A percentile compares a stretch with the other conserved stretches of the same genome.
Evolutionary conservation across 2,329 filamentous ascomycete genomes (phyloP).

Genomic region (Bipolaris oryzae): DNA sequence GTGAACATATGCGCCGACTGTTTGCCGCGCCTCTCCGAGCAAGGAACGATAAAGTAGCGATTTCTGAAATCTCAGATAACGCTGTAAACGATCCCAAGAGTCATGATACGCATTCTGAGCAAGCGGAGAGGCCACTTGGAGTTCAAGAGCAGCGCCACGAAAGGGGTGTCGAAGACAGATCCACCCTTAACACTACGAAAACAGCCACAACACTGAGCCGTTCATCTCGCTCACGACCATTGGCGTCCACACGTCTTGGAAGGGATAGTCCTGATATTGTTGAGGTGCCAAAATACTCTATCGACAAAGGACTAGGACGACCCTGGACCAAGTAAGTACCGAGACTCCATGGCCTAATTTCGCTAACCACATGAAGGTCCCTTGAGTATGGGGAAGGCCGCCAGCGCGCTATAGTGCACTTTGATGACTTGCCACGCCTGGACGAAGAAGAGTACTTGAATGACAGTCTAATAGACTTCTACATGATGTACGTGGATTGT

Average conservation of each 20-base stretch:
- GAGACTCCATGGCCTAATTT: neutral
- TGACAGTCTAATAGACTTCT: conserved; percentile 90
- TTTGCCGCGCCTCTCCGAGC: conserved; percentile 19
- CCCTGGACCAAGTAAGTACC: conserved; percentile 35
- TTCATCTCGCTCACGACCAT: conserved; percentile 17
- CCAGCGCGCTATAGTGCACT: conserved; percentile 69
- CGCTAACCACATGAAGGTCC: conserved; percentile 48
- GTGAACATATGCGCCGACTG: conserved; percentile 17
- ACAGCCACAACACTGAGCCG: conserved; percentile 4
- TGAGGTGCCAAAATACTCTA: conserved; percentile 27
- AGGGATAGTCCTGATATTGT: neutral
- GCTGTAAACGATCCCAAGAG: neutral
- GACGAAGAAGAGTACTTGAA: conserved; percentile 88
- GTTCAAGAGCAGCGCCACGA: neutral
- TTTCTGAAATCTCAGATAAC: conserved; percentile 6
- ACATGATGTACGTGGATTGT: conserved; percentile 61
- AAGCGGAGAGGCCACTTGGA: conserved; percentile 2
- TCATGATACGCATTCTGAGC: neutral
- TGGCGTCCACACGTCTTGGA: conserved; percentile 5
- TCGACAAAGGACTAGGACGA: conserved; percentile 32
- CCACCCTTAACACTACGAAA: neutral
- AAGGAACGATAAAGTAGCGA: conserved; percentile 20
- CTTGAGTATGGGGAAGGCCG: conserved; percentile 67
- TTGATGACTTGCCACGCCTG: conserved; percentile 74
- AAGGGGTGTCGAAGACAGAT: neutral